Conservation (phyloP, 2,329 filamentous ascomycete genomes). For the Xylariales sp. region DNA sequence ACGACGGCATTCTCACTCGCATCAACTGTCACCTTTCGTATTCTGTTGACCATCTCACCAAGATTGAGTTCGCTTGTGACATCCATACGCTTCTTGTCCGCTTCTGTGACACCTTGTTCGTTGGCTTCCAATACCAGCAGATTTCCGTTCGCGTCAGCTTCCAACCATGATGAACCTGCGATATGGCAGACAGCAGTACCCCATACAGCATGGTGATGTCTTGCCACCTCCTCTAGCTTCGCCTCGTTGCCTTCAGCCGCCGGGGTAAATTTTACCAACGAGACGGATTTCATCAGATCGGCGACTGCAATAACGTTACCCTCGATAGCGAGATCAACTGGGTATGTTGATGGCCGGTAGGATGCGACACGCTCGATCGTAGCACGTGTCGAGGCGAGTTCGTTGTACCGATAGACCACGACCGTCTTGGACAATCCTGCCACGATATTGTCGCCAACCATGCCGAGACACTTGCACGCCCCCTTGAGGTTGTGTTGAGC, state of each 20-base stretch:
- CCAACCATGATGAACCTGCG: conserved; percentile 70
- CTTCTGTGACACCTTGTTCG: conserved; percentile 63
- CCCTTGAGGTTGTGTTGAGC: conserved; percentile 68
- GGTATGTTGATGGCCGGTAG: conserved; percentile 79
- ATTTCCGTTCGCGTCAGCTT: conserved; percentile 85
- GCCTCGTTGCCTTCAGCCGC: conserved; percentile 53
- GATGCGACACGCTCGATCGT: conserved; percentile 66
- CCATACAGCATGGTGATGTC: conserved; percentile 82
- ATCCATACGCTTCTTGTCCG: conserved; percentile 68
- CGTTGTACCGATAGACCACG: conserved; percentile 50
- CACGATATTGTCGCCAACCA: conserved; percentile 73
- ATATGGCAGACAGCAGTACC: conserved; percentile 72
- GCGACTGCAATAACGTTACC: conserved; percentile 76
- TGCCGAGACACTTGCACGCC: conserved; percentile 72
- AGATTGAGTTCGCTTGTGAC: conserved; percentile 78
- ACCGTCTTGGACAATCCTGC: conserved; percentile 89
- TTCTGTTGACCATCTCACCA: conserved; percentile 90
- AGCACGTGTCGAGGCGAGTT: conserved; percentile 51
- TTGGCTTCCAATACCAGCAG: conserved; percentile 77
- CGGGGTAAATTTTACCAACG: conserved; percentile 67
- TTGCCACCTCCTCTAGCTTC: conserved; percentile 66
- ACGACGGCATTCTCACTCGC: conserved; percentile 63
- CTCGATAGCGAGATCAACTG: conserved; percentile 73
- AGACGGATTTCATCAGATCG: conserved; percentile 91
- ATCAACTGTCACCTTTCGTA: conserved; percentile 68